Evolutionary conservation across 371 early-diverging fungal species (phyloP).

Genomic region (Mucor lusitanicus): DNA sequence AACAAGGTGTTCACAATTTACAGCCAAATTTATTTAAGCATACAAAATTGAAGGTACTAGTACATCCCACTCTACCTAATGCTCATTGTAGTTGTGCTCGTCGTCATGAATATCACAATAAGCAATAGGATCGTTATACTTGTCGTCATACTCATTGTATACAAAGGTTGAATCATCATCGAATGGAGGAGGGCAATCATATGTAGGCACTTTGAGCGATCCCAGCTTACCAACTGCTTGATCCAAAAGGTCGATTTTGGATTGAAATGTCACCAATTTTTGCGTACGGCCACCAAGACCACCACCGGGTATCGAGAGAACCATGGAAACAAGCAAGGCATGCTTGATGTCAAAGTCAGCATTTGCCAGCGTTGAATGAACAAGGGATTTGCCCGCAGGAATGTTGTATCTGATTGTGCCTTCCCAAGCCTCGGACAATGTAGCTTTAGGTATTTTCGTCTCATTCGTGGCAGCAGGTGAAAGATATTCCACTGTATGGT

Average conservation of each 20-base stretch:
- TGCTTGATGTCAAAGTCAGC: conserved; percentile 14
- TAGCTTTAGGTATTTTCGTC: background rate
- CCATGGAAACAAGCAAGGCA: conserved; percentile 9
- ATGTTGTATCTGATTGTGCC: conserved; percentile 11
- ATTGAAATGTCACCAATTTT: conserved; percentile 15
- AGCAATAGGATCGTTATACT: conserved; percentile 14
- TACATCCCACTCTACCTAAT: too few relatives aligned
- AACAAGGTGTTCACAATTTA: too few relatives aligned
- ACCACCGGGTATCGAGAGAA: conserved; percentile 6
- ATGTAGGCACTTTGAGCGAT: conserved; percentile 12
- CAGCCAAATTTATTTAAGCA: background rate
- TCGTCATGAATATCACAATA: conserved; percentile 6
- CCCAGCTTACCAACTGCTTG: conserved; percentile 8
- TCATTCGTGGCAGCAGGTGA: background rate
- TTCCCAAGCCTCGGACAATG: conserved; percentile 7
- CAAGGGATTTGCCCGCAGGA: conserved; percentile 1
- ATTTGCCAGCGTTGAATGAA: conserved; percentile 18
- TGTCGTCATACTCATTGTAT: conserved; percentile 18
- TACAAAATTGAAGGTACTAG: background rate
- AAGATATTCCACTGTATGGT: conserved; percentile 4
- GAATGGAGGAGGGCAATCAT: conserved; percentile 23
- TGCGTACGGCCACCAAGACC: background rate
- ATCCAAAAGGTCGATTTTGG: conserved; percentile 16
- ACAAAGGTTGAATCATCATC: conserved; percentile 8
- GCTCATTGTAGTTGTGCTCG: background rate